Conservation (phyloP, 2,329 filamentous ascomycete genomes). For the Stromatinia cepivora region DNA sequence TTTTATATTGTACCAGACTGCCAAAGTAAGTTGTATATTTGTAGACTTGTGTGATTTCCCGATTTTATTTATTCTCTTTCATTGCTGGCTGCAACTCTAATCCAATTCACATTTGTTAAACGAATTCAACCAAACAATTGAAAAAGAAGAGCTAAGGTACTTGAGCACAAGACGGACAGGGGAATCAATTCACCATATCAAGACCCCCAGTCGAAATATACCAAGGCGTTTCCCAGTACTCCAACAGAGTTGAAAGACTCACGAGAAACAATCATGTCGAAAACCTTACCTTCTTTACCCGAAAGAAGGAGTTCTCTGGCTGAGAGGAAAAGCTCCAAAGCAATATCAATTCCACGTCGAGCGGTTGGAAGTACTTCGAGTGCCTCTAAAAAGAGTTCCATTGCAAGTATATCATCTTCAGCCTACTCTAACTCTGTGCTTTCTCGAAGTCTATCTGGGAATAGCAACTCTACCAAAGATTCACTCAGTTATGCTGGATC, state of each 20-base stretch:
- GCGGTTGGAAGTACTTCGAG: constrained; percentile 33
- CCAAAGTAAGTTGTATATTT: background rate
- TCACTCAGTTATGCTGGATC: constrained; percentile 35
- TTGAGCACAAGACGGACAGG: background rate
- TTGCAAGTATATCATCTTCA: constrained; percentile 32
- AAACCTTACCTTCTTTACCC: constrained; percentile 27
- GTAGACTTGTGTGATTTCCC: background rate
- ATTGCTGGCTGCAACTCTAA: background rate
- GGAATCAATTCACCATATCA: constrained; percentile 6
- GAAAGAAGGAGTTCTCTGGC: constrained; percentile 23
- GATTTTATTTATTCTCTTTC: background rate
- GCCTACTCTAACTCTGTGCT: constrained; percentile 32
- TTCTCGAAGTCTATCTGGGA: constrained; percentile 33
- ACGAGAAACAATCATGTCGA: constrained; percentile 21
- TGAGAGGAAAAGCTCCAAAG: constrained; percentile 23
- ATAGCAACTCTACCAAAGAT: constrained; percentile 33
- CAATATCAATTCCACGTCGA: constrained; percentile 34
- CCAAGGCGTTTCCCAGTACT: constrained; percentile 35
- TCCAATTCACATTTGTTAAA: background rate
- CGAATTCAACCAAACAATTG: background rate
- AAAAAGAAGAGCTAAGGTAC: background rate
- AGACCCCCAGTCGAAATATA: constrained; percentile 34
- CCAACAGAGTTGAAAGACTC: constrained; percentile 17
- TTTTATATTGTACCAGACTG: constrained; percentile 18
- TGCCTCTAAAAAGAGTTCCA: constrained; percentile 28